phyloP scores from a whole-genome alignment of 768 basidiomycete genomes.

The Coprinopsis marcescibilis region DNA sequence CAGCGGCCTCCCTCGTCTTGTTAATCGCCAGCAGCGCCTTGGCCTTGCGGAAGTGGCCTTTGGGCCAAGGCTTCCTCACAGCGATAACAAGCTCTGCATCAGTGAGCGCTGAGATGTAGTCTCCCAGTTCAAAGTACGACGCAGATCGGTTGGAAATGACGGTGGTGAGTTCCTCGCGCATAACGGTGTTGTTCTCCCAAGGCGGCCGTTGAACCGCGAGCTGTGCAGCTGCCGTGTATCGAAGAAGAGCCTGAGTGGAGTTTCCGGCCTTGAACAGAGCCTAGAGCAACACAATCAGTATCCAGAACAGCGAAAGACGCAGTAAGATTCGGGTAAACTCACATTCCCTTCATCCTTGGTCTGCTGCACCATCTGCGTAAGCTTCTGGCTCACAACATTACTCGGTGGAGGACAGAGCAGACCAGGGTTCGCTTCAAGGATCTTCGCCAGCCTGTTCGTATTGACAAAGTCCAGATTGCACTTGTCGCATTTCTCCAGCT shows the following conservation, averaged over 20 bases:
- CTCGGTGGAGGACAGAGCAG: constrained; percentile 78
- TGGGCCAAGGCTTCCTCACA: constrained; percentile 85
- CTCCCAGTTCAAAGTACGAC: constrained; percentile 70
- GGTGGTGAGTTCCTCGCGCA: constrained; percentile 88
- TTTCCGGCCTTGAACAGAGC: constrained; percentile 72
- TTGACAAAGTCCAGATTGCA: constrained; percentile 70
- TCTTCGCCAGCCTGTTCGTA: constrained; percentile 71
- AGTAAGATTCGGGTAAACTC: constrained; percentile 26
- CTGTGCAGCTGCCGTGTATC: constrained; percentile 74
- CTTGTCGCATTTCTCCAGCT: constrained; percentile 64
- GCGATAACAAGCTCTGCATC: constrained; percentile 81
- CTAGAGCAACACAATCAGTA: constrained; percentile 37
- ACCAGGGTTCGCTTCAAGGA: constrained; percentile 63
- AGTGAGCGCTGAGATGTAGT: constrained; percentile 70
- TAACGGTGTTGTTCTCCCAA: constrained; percentile 80
- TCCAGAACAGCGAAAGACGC: not conserved
- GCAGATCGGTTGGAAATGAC: constrained; percentile 90
- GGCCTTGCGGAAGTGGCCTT: constrained; percentile 93
- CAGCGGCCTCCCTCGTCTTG: constrained; percentile 66
- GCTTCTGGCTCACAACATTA: constrained; percentile 66
- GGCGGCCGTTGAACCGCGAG: constrained; percentile 78
- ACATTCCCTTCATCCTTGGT: constrained; percentile 97
- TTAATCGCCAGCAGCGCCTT: constrained; percentile 79
- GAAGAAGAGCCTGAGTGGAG: constrained; percentile 63
- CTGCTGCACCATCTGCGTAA: constrained; percentile 66